A percentile compares a stretch with the other conserved stretches of the same genome.
These are phyloP conservation scores for Megacollybia platyphylla DNA, from an alignment of 1,284 basidiomycete species.

Conservation along the genomic window DNA sequence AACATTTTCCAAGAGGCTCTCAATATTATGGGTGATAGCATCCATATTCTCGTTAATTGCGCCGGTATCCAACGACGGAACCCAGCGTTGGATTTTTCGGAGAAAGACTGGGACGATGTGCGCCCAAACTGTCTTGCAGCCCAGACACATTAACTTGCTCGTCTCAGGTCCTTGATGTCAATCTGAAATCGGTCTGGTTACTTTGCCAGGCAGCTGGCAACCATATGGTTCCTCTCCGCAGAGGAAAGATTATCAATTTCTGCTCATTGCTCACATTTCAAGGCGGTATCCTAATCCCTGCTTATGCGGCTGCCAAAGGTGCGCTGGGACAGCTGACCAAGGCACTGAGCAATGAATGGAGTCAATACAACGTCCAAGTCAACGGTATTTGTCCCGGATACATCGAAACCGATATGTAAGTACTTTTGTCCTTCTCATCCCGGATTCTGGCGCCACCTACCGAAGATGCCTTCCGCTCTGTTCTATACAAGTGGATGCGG, in stretches of 20 bases:
- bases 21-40: conserved; percentile 36
- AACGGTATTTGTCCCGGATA: conserved; percentile 90
- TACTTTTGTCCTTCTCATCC: conserved; percentile 8
- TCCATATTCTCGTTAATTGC: conserved; percentile 89
- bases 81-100: conserved; percentile 72
- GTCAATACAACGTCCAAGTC: conserved; percentile 78
- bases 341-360: conserved; percentile 55
- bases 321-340: conserved; percentile 78
- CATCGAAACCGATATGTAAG: conserved; percentile 82
- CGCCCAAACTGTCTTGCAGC: conserved; percentile 14
- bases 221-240: conserved; percentile 66
- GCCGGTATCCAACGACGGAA: conserved; percentile 88
- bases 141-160: conserved; percentile 6
- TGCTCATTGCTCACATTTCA: conserved; percentile 73
- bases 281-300: conserved; percentile 74
- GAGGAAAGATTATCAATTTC: conserved; percentile 78
- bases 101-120: conserved; percentile 86
- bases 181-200: conserved; percentile 70
- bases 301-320: conserved; percentile 87
- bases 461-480: no score
- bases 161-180: conserved; percentile 57
- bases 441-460: conserved; percentile 1
- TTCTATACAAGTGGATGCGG: no score
- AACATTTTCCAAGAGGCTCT: conserved; percentile 54
- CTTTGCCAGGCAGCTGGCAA: conserved; percentile 66